Base-by-base conservation (phyloP, 495 filamentous ascomycete genomes). In the Neurospora sp. region DNA sequence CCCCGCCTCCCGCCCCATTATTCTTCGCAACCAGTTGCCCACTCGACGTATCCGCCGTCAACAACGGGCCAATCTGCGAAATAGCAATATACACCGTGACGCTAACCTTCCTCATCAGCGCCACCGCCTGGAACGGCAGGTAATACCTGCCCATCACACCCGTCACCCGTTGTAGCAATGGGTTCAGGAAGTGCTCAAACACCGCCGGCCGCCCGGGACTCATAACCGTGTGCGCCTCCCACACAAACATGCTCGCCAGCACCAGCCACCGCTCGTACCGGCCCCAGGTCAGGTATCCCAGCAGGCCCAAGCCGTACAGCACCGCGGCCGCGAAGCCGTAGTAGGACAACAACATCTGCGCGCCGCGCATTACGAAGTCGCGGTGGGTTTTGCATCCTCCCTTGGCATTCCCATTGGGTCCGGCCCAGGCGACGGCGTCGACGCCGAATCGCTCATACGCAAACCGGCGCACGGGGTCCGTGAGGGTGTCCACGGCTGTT, bases 361-460 rank as follows among this genome's bases (percentile, higher is more conserved):
- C 76, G 65, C 94, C 94, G 40, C 84, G 82, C 53, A 85, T 76
- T n/a, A 96, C 79, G 76, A 87, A 97, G 72, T 97, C 95, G 31
- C 87, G 86, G 69, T 92, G 82, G 1, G 92, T 95, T 70, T 85
- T 84, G 82, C 89, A 90, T 35, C 22, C 53, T 35, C 53, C 53
- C 6, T 65, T 65, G 84, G 70, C 87, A 85, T 65, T 65, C 0
- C 53, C 53, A 1, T 65, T 31, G 2, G 27, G 27, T 6, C 53
- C 78, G 73, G 79, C 22, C 89, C 92, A 40, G 38, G 73, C 77
- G 9, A 90, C 75, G n/a, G 93, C 85, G 22, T 91, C 89, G 0
- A 92, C 89, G 0, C 96, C 96, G 81, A 97, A 97, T 14, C 94
- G 89, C 75, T 98, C 94, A 80, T 99, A 99, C 3, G 94, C 96